Evolutionary conservation across 2,329 filamentous ascomycete genomes (phyloP).

Genomic region (Sordariomycetes sp.): DNA sequence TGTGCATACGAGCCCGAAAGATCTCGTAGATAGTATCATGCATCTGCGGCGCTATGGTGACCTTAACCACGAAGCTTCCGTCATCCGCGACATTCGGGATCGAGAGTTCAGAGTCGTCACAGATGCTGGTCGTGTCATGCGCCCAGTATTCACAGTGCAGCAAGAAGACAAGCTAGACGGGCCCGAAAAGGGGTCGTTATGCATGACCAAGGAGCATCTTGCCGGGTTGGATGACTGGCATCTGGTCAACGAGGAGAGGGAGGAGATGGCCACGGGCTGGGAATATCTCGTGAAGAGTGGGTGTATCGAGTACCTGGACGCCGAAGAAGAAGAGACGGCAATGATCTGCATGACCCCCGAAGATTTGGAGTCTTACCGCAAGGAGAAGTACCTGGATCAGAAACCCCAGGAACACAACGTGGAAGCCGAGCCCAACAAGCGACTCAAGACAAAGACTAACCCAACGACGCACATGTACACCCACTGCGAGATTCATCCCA

Average conservation of each 20-base stretch:
- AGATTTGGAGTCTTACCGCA: conserved; percentile 72
- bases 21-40: conserved; percentile 72
- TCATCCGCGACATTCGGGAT: conserved; percentile 93
- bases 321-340: conserved; percentile 94
- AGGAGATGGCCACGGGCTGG: conserved; percentile 67
- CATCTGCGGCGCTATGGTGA: conserved; percentile 71
- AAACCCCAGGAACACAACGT: conserved; percentile 29
- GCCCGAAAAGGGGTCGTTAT: conserved; percentile 56
- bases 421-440: conserved; percentile 61
- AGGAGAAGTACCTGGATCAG: too few species aligned
- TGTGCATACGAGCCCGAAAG: conserved; percentile 80
- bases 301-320: conserved; percentile 92
- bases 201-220: conserved; percentile 74
- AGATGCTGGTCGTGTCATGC: conserved; percentile 89
- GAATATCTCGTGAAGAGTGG: conserved; percentile 74
- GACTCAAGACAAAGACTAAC: conserved; percentile 82
- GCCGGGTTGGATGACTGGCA: conserved; percentile 60
- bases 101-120: conserved; percentile 98
- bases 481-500: conserved; percentile 97
- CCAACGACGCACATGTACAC: conserved; percentile 87
- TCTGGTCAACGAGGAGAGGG: conserved; percentile 55
- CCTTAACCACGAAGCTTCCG: conserved; percentile 84
- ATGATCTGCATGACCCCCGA: conserved; percentile 99
- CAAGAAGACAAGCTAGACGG: conserved; percentile 69
- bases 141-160: conserved; percentile 88